Conservation (phyloP, 129 eudicot species). For the Helianthus annuus region HanXRQr2.0-SUNRISE NC_035433.2:131315877-131316376, state of each 20-base stretch:
- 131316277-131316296: too few relatives aligned
- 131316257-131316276: too few relatives aligned
- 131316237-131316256: too few relatives aligned
- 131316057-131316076: neutral
- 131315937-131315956: constrained; percentile 87
- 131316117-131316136: neutral
- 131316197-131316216: too few relatives aligned
- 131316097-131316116: neutral
- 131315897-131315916: constrained; percentile 57
- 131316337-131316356: too few relatives aligned
- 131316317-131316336: too few relatives aligned
- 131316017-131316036: neutral
- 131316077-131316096: neutral
- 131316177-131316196: too few relatives aligned
- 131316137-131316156: neutral
- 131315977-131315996: constrained; percentile 88
- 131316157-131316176: neutral
- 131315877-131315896: constrained; percentile 88
- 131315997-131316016: constrained; percentile 79
- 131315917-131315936: constrained; percentile 65
- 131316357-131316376: too few relatives aligned
- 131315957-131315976: constrained; percentile 71
- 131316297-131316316: too few relatives aligned
- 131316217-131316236: too few relatives aligned
- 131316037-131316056: neutral